Percentiles rank a stretch among this genome's conserved stretches.
phyloP scores from a whole-genome alignment of 257 asterid species.

The Sherardia arvensis region DNA sequence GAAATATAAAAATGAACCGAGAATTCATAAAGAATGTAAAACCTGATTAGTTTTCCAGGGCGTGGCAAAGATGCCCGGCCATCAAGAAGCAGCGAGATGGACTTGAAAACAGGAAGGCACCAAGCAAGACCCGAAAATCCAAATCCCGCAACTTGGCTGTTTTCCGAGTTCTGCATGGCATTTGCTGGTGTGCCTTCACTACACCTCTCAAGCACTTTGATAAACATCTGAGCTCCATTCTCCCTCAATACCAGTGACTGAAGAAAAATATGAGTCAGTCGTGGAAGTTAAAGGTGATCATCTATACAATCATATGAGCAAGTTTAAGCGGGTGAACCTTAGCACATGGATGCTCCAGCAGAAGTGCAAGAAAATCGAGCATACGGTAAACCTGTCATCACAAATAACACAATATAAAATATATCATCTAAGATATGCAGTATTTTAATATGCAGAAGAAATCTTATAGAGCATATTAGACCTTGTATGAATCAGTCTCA shows the following conservation, averaged over 20 bases:
- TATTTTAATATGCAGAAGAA: neutral
- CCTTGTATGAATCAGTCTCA: constrained; percentile 79
- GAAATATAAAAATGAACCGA: constrained; percentile 4
- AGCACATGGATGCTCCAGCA: constrained; percentile 87
- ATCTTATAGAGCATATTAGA: constrained; percentile 11
- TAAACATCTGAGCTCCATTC: constrained; percentile 56
- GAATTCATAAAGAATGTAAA: constrained; percentile 12
- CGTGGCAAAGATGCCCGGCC: constrained; percentile 31
- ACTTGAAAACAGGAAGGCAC: constrained; percentile 61
- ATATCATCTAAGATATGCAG: neutral
- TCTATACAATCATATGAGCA: neutral
- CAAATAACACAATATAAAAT: constrained; percentile 6
- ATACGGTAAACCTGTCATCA: constrained; percentile 50
- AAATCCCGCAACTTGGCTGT: constrained; percentile 20
- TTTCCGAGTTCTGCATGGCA: constrained; percentile 41
- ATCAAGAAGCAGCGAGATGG: constrained; percentile 50
- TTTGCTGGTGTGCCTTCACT: constrained; percentile 35
- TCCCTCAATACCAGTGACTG: constrained; percentile 69
- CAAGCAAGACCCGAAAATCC: constrained; percentile 46
- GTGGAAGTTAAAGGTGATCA: constrained; percentile 2
- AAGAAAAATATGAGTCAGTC: constrained; percentile 17
- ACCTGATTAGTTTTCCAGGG: constrained; percentile 52
- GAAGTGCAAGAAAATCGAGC: constrained; percentile 60
- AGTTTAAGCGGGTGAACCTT: constrained; percentile 42
- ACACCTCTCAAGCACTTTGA: constrained; percentile 62